These are phyloP conservation scores for Tolypocladium guangdongense DNA, from an alignment of 2,329 filamentous ascomycete genomes.

Conservation along the genomic window DNA sequence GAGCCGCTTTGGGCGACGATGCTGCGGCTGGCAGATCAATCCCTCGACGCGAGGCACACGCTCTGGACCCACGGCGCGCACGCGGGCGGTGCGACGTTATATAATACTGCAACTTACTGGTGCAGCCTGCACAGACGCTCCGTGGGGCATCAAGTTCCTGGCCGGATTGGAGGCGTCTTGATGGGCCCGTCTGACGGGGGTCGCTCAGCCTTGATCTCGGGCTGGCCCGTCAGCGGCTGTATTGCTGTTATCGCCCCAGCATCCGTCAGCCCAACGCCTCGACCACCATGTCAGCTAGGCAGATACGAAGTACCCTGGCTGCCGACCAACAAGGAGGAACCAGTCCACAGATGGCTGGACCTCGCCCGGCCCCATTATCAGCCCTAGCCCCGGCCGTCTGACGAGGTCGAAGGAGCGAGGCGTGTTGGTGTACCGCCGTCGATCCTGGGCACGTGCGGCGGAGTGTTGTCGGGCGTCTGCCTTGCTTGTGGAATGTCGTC, in stretches of 20 bases:
- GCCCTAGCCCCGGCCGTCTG: neutral
- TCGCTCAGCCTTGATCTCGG: neutral
- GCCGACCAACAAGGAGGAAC: neutral
- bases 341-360: neutral
- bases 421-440: no score
- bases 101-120: neutral
- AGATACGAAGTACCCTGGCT: no score
- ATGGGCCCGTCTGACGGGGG: no score
- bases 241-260: neutral
- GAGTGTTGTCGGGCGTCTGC: neutral
- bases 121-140: neutral
- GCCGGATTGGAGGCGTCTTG: neutral
- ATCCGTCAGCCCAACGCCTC: neutral
- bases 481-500: no score
- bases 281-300: neutral
- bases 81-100: neutral
- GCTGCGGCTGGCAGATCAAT: neutral
- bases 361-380: neutral
- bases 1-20: neutral
- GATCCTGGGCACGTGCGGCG: neutral
- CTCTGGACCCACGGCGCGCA: neutral
- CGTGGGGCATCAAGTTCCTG: neutral
- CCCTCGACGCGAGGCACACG: neutral
- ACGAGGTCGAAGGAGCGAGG: neutral
- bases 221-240: neutral